Percentiles rank a stretch among this genome's conserved stretches.
phyloP scores from a whole-genome alignment of 2,329 filamentous ascomycete species.

The Emmonsiellopsis sp. region DNA sequence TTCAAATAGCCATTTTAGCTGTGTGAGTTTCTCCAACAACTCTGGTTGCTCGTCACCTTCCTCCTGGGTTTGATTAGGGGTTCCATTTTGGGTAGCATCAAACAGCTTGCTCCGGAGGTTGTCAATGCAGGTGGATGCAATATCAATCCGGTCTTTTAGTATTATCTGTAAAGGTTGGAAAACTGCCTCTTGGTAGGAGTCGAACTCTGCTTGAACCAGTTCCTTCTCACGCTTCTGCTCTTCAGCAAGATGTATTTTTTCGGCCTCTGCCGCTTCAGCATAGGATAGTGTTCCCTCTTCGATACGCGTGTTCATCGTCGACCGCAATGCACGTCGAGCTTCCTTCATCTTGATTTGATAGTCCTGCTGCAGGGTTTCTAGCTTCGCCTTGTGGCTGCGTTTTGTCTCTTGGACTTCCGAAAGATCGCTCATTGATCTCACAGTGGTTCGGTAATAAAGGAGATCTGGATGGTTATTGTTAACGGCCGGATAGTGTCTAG shows the following conservation, averaged over 20 bases:
- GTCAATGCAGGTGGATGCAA: conserved; percentile 68
- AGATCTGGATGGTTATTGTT: conserved; percentile 93
- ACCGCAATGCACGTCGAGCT: conserved; percentile 56
- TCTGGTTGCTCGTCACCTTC: conserved; percentile 94
- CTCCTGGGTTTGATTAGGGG: conserved; percentile 79
- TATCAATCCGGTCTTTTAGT: conserved; percentile 63
- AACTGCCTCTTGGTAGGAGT: conserved; percentile 71
- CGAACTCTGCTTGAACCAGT: conserved; percentile 70
- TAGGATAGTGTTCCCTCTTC: conserved; percentile 69
- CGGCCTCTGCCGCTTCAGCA: conserved; percentile 70
- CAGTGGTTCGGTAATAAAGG: conserved; percentile 62
- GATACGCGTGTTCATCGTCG: conserved; percentile 70
- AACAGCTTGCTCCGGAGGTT: conserved; percentile 64
- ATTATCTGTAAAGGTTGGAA: conserved; percentile 76
- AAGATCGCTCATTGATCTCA: conserved; percentile 65
- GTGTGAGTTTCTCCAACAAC: conserved; percentile 82
- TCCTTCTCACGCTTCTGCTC: conserved; percentile 63
- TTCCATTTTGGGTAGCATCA: conserved; percentile 56
- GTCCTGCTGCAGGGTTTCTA: conserved; percentile 48
- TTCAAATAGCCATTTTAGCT: conserved; percentile 96
- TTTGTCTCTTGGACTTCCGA: conserved; percentile 62
- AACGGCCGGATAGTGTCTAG: conserved; percentile 86
- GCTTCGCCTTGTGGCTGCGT: conserved; percentile 34
- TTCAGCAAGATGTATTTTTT: conserved; percentile 61
- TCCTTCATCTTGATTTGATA: conserved; percentile 44